These are phyloP conservation scores for Tremella yokohamensis DNA, from an alignment of 768 basidiomycete species.

Conservation along the genomic window DNA sequence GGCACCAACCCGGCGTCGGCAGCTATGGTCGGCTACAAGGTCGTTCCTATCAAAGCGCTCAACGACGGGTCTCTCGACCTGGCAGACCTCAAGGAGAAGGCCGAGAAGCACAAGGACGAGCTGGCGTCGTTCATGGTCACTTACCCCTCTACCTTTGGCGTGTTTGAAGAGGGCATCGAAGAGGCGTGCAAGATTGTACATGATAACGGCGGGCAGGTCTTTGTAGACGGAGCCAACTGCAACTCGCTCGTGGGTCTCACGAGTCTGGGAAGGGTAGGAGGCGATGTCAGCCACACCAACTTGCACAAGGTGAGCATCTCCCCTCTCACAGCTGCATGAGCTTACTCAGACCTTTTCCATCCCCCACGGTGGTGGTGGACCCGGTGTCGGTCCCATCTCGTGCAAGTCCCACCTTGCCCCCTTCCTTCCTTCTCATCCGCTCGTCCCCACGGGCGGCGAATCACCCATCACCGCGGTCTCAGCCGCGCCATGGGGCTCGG, in stretches of 20 bases:
- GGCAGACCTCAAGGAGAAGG: conserved; percentile 76
- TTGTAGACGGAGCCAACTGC: conserved; percentile 92
- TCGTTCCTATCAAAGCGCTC: conserved; percentile 88
- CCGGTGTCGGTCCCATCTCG: conserved; percentile 94
- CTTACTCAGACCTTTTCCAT: conserved; percentile 79
- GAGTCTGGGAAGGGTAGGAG: conserved; percentile 82
- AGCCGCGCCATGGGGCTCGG: conserved; percentile 88
- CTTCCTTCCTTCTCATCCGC: conserved; percentile 86
- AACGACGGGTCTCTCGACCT: conserved; percentile 85
- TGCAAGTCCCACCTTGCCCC: conserved; percentile 88
- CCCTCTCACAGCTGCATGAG: background rate
- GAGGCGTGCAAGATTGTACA: conserved; percentile 92
- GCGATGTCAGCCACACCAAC: conserved; percentile 97
- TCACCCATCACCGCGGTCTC: conserved; percentile 81
- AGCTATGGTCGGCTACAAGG: conserved; percentile 93
- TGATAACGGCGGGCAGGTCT: conserved; percentile 92
- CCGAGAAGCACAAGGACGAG: conserved; percentile 82
- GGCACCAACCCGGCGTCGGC: conserved; percentile 98
- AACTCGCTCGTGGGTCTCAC: conserved; percentile 92
- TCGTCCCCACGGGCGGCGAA: conserved; percentile 62
- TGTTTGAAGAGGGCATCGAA: conserved; percentile 84
- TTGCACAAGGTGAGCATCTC: conserved; percentile 62
- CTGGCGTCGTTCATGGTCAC: conserved; percentile 98
- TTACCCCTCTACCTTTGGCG: conserved; percentile 95
- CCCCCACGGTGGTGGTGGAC: conserved; percentile 97